Percentiles rank a stretch among this genome's conserved stretches.
These are phyloP conservation scores for Ceriops tagal DNA, from an alignment of 345 rosid species.

Conservation along the genomic window DNA sequence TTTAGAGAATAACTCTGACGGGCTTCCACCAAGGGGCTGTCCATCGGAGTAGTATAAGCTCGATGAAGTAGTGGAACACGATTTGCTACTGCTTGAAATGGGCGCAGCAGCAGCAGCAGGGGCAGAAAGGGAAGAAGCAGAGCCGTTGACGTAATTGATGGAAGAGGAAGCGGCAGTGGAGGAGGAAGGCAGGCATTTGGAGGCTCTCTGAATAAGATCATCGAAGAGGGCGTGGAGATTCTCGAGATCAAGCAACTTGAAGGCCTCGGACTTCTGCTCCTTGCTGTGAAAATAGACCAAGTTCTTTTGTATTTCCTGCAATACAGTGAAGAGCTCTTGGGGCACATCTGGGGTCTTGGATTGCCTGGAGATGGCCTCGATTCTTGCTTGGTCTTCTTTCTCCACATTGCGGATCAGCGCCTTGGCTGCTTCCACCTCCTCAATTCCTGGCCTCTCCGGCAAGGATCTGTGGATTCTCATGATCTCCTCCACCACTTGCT, in stretches of 20 bases:
- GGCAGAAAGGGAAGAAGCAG: constrained; percentile 19
- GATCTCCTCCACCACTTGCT: constrained; percentile 70
- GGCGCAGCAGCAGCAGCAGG: background rate
- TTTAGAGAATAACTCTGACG: constrained; percentile 41
- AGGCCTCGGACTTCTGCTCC: constrained; percentile 73
- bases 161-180: constrained; percentile 24
- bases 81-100: constrained; percentile 4
- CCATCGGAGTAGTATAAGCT: constrained; percentile 33
- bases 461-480: constrained; percentile 83
- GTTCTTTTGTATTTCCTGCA: constrained; percentile 71
- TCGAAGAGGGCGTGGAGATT: constrained; percentile 61
- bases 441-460: constrained; percentile 67
- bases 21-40: background rate
- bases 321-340: constrained; percentile 58
- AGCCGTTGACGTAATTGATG: constrained; percentile 24
- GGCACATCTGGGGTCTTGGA: constrained; percentile 51
- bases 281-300: constrained; percentile 50
- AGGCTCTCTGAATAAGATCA: constrained; percentile 80
- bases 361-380: constrained; percentile 60
- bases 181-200: constrained; percentile 51
- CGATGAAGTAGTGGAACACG: constrained; percentile 21
- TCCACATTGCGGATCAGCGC: constrained; percentile 62
- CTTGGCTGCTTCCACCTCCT: constrained; percentile 74
- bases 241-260: constrained; percentile 73
- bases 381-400: constrained; percentile 59